These are phyloP conservation scores for Galeopsis tetrahit DNA, from an alignment of 257 asterid species.

Conservation along the genomic window DNA sequence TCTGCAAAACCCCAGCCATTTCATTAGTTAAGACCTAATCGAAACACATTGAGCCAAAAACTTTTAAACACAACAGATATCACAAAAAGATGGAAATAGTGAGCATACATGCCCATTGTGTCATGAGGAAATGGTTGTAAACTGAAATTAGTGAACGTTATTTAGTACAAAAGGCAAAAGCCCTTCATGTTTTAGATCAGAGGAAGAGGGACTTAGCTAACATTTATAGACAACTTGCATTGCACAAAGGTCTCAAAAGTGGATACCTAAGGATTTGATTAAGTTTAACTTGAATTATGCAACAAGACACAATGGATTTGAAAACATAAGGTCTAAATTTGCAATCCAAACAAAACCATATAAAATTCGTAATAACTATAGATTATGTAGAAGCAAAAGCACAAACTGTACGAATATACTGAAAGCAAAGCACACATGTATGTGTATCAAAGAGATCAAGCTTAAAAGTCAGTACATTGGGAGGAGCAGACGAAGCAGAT, in stretches of 20 bases:
- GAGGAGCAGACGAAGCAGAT: constrained; percentile 74
- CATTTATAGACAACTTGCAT: neutral
- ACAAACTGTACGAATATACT: constrained; percentile 4
- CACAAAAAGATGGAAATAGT: constrained; percentile 1
- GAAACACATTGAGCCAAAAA: constrained; percentile 10
- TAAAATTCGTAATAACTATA: neutral
- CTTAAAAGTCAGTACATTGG: constrained; percentile 53
- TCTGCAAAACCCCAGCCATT: constrained; percentile 56
- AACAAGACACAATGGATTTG: neutral
- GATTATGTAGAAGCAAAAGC: constrained; percentile 10
- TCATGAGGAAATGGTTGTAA: neutral
- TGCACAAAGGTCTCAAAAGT: neutral
- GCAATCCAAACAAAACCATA: constrained; percentile 7
- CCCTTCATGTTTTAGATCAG: neutral
- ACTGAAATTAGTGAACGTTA: neutral
- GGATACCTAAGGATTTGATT: neutral
- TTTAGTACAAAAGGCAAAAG: neutral
- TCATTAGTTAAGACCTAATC: constrained; percentile 19
- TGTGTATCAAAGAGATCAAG: constrained; percentile 26
- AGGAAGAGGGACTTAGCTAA: neutral
- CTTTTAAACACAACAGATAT: neutral
- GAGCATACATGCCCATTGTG: neutral
- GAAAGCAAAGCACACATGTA: constrained; percentile 7
- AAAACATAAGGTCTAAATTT: neutral
- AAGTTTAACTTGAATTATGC: neutral